Evolutionary conservation across 495 filamentous ascomycete genomes (phyloP).

Genomic region (Chlorociboria aeruginascens): DNA sequence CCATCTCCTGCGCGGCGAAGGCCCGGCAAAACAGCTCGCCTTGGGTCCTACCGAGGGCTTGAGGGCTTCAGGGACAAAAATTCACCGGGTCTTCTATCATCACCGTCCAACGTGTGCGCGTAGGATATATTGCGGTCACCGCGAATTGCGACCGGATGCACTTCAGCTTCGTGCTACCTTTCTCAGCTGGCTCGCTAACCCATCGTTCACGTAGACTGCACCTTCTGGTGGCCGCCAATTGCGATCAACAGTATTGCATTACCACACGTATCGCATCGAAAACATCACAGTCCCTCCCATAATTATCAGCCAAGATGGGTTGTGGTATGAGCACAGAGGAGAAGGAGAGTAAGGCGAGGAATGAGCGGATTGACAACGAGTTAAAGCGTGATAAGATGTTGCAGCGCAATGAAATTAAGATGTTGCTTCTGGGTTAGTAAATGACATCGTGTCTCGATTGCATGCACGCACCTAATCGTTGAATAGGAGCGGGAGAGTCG

Average conservation of each 20-base stretch:
- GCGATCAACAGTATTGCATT: not conserved
- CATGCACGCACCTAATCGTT: slow-evolving; percentile 5
- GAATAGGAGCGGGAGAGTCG: slow-evolving; percentile 91
- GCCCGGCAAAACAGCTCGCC: no score
- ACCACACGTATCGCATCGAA: not conserved
- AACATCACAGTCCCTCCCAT: not conserved
- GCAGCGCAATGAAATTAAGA: slow-evolving; percentile 98
- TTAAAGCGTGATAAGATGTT: slow-evolving; percentile 91
- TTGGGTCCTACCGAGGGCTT: no score
- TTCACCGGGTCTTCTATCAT: no score
- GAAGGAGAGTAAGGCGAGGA: slow-evolving; percentile 98
- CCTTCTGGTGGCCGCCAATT: not conserved
- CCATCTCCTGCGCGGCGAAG: no score
- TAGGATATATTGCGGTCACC: no score
- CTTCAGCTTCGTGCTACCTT: no score
- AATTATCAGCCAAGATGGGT: slow-evolving; percentile 66
- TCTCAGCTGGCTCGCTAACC: no score
- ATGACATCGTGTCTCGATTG: slow-evolving; percentile 1
- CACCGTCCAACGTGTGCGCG: no score
- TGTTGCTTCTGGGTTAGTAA: slow-evolving; percentile 85
- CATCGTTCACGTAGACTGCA: no score
- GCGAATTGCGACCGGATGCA: no score
- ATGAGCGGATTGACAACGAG: slow-evolving; percentile 99
- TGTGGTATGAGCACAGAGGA: slow-evolving; percentile 99
- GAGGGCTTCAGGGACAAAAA: no score